Percentiles rank a stretch among this genome's conserved stretches.
phyloP scores from a whole-genome alignment of 1,284 basidiomycete species.

The Golubevia sp. region DNA sequence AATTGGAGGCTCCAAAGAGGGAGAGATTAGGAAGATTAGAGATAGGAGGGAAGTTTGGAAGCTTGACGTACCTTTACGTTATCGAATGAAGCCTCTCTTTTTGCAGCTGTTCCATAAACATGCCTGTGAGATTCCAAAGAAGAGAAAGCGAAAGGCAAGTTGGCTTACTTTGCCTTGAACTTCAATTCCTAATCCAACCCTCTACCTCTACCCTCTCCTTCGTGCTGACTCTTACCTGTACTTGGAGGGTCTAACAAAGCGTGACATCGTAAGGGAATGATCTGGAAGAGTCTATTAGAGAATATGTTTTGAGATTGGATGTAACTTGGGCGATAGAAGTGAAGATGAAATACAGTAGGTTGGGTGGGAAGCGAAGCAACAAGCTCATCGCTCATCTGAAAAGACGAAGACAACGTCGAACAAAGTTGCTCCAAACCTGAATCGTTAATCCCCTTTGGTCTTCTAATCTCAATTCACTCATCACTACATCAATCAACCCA shows the following conservation, averaged over 20 bases:
- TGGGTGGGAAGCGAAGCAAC: too few relatives aligned
- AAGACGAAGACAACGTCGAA: too few relatives aligned
- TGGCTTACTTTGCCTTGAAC: neutral
- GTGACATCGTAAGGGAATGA: constrained; percentile 64
- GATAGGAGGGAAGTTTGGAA: too few relatives aligned
- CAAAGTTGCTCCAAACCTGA: too few relatives aligned
- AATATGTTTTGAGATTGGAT: too few relatives aligned
- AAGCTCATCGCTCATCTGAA: too few relatives aligned
- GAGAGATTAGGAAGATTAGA: too few relatives aligned
- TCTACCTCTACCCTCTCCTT: neutral
- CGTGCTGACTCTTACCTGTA: constrained; percentile 64
- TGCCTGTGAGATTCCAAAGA: constrained; percentile 67
- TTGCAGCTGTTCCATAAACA: constrained; percentile 73
- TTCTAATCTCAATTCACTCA: too few relatives aligned
- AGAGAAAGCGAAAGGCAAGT: neutral
- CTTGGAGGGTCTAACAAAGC: constrained; percentile 70
- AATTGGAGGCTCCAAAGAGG: too few relatives aligned
- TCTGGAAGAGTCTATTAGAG: too few relatives aligned
- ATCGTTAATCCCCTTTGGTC: too few relatives aligned
- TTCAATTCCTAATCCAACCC: neutral
- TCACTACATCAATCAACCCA: too few relatives aligned
- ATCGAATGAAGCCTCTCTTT: constrained; percentile 68
- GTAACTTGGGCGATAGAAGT: constrained; percentile 1
- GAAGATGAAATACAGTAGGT: constrained; percentile 6
- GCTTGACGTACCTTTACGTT: constrained; percentile 73